Base-by-base conservation (phyloP, 331 rosid species). In the Quercus lobata region DNA sequence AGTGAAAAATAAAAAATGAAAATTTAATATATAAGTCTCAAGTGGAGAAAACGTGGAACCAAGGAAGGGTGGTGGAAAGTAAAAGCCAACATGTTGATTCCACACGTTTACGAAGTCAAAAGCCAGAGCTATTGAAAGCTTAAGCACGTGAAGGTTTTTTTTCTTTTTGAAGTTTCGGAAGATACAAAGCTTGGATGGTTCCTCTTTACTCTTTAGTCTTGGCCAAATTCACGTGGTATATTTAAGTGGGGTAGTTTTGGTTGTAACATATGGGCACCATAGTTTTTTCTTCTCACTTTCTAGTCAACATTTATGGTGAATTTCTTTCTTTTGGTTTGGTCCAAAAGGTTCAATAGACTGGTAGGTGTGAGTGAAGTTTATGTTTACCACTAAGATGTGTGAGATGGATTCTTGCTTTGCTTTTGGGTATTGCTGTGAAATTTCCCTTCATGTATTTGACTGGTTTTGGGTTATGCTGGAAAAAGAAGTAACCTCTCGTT, bases 1-100 rank as follows among this genome's bases (percentile, higher is more conserved):
- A 30, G 17, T 16, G 44, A 15, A 15, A 63, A 3, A 17, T 7
- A 30, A 32, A 32, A 24, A 32, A 30, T 1, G 46, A 7, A n/a
- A 24, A 27, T 15, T 21, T 11, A 24, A 24, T 61, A 14, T 66
- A 66, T 41, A 41, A 41, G 53, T 69, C 70, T 53, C 74, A 49
- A 84, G 82, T 80, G 84, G 84, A 77, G 78, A 24, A 84, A 68
- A 77, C 80, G 82, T 80, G 87, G 74, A 32, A 58, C n/a, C 24
- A 46, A 84, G 81, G 84, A 84, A 80, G 72, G 74, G 46, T 1
- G n/a, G 72, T 37, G 87, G 87, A 84, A 80, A 71, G 81, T 52
- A 74, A 80, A 72, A 80, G 53, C 82, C 80, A 65, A 35, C 73
- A 27, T 10, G 22, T 75, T 27, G 79, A 62, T 75, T 69, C 44